phyloP scores from a whole-genome alignment of 2,329 filamentous ascomycete species.

The Ophiostoma angusticollis region DNA sequence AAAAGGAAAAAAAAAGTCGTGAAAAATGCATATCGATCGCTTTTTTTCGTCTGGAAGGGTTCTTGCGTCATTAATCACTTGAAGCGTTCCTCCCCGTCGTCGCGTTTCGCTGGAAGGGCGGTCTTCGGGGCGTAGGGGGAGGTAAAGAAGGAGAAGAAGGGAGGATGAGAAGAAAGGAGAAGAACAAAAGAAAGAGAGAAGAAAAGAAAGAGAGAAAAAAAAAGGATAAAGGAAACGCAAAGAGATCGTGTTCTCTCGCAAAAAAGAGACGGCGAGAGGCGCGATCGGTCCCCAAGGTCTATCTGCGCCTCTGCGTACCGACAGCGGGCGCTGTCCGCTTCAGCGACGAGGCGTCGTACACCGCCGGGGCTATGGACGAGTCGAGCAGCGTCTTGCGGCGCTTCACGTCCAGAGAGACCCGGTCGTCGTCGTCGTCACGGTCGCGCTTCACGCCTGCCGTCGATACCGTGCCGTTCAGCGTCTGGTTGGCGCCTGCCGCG shows the following conservation, averaged over 20 bases:
- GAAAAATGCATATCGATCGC: slow-evolving; percentile 11
- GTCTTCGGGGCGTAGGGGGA: not conserved
- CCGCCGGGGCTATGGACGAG: slow-evolving; percentile 20
- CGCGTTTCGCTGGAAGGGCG: too few species aligned
- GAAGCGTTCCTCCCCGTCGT: not conserved
- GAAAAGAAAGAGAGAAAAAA: not conserved
- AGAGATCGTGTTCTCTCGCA: not conserved
- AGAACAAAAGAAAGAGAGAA: not conserved
- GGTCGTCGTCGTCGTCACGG: slow-evolving; percentile 31
- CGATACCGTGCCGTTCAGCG: slow-evolving; percentile 57
- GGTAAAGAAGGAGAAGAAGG: slow-evolving; percentile 9
- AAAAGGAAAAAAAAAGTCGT: slow-evolving; percentile 5
- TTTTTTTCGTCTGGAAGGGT: slow-evolving; percentile 8
- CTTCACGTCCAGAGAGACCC: slow-evolving; percentile 21
- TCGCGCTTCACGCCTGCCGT: slow-evolving; percentile 28
- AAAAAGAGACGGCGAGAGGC: not conserved
- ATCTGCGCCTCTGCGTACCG: slow-evolving; percentile 18
- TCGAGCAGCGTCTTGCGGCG: slow-evolving; percentile 24
- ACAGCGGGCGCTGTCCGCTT: slow-evolving; percentile 18
- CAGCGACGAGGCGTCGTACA: slow-evolving; percentile 17
- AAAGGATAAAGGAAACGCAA: not conserved
- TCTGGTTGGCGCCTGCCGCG: slow-evolving; percentile 23
- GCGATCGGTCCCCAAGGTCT: too few species aligned
- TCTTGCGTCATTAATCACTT: slow-evolving; percentile 13
- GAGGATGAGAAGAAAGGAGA: not conserved